Evolutionary conservation across 768 basidiomycete genomes (phyloP).

Genomic region (Cystobasidium tubakii): DNA sequence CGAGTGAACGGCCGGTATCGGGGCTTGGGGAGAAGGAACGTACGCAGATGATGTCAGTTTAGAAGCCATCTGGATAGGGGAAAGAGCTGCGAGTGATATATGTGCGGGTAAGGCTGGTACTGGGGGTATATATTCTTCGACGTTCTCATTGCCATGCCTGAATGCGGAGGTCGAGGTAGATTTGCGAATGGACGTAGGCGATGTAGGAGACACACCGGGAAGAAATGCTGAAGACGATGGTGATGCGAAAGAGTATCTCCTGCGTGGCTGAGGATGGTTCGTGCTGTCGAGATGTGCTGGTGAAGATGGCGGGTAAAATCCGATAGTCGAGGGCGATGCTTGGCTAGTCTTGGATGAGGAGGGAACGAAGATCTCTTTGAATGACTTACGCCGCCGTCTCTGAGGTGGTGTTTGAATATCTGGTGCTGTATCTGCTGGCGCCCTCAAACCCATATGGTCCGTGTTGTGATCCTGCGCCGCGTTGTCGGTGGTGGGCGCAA

Average conservation of each 20-base stretch:
- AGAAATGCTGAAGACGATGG: neutral
- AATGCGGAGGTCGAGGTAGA: neutral
- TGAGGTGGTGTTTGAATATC: neutral
- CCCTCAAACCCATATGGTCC: too few relatives aligned
- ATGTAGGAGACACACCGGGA: neutral
- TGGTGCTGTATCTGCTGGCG: neutral
- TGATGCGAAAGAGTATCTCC: neutral
- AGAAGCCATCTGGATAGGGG: neutral
- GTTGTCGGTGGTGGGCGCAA: neutral
- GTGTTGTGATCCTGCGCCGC: neutral
- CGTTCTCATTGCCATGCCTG: neutral
- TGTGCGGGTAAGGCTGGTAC: neutral
- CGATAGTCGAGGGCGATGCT: neutral
- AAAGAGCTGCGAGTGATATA: neutral
- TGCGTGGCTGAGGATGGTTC: neutral
- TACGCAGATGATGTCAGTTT: neutral
- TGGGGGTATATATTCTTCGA: neutral
- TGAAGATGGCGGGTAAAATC: neutral
- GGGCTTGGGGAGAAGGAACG: neutral
- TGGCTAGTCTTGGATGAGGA: neutral
- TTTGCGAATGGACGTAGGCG: neutral
- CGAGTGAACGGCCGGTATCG: neutral
- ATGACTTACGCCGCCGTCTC: neutral
- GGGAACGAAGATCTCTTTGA: neutral
- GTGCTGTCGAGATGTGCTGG: neutral